Conservation (phyloP, 805 yeast species). For the Lipomyces japonicus region DNA sequence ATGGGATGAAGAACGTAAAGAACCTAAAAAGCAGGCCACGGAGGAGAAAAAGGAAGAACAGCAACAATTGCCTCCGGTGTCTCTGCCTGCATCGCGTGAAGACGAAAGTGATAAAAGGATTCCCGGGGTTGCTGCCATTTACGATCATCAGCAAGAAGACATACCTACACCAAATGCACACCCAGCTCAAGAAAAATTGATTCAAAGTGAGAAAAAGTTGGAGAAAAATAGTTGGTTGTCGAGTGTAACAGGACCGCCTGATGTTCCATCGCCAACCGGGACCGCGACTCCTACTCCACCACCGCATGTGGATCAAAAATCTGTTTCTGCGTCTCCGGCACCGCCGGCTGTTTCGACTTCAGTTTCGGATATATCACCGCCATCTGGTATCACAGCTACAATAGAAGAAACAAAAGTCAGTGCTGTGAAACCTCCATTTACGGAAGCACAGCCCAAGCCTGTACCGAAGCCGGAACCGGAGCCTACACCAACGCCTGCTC, state of each 20-base stretch:
- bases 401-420: conserved; percentile 1
- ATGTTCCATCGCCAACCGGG: not conserved
- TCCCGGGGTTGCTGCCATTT: conserved; percentile 20
- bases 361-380: not conserved
- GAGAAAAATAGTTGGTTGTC: conserved; percentile 18
- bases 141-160: conserved; percentile 9
- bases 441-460: not conserved
- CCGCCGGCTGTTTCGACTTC: not conserved
- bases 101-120: conserved; percentile 10
- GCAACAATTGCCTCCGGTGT: not conserved
- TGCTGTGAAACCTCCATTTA: not conserved
- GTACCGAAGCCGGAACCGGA: not conserved
- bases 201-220: conserved; percentile 5
- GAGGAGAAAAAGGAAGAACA: conserved; percentile 15
- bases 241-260: conserved; percentile 18
- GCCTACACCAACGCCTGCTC: not conserved
- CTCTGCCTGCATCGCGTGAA: not conserved
- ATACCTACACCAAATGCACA: not conserved
- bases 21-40: conserved; percentile 23
- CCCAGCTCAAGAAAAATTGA: not conserved
- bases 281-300: conserved; percentile 8
- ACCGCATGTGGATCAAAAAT: conserved; percentile 1
- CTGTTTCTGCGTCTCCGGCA: conserved; percentile 3
- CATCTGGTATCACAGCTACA: not conserved
- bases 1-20: conserved; percentile 22